Evolutionary conservation across 805 yeast species (phyloP), one percentile per base, ranked within the genome.

Genomic region (Groenewaldozyma salmanticensis): DNA sequence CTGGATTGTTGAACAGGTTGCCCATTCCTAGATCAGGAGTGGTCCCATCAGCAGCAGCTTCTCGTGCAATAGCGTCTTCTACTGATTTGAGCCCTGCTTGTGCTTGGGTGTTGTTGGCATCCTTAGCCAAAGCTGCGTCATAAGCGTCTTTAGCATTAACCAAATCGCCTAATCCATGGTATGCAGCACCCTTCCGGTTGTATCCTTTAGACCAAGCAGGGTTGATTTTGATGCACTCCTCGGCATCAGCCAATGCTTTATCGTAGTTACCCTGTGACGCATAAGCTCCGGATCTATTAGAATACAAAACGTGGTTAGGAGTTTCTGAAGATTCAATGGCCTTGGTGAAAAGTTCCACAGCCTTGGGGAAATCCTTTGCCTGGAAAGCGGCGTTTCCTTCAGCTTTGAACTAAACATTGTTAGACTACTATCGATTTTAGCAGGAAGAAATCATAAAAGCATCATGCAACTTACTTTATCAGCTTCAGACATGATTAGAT

Each of bases 121-220:
- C 97, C 44, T 87, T 61, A 55, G 81, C 82, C 50, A 90, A 65
- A 5, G 95, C 94, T 60, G 81, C 80, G 49, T 77, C 67, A 63
- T 86, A 90, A 20, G 81, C 69, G 21, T 62, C 61, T 51, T 74
- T 74, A 35, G 97, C 92, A 18, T 75, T 82, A 22, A 82, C 87
- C 38, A 79, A 71, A 45, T 83, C 74, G 15, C 86, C 86, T 45
- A 82, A 67, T n/a, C 98, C 98, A 54, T 71, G 80, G 38, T 80
- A 76, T 24, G 98, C 98, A 49, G 96, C 88, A 45, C 85, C 99
- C 29, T 82, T 81, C 64, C 99, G 79, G 56, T 79, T 82, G 69
- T 82, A 84, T 37, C 97, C 98, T 65, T 92, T 92, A 18, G 96
- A 87, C 97, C 97, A 92, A 2, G 80, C 50, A 13, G 87, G 79